Percentiles rank a stretch among this genome's conserved stretches.
phyloP scores from a whole-genome alignment of 192 early-diverging fungal species.

The Paraglomus occultum region DNA sequence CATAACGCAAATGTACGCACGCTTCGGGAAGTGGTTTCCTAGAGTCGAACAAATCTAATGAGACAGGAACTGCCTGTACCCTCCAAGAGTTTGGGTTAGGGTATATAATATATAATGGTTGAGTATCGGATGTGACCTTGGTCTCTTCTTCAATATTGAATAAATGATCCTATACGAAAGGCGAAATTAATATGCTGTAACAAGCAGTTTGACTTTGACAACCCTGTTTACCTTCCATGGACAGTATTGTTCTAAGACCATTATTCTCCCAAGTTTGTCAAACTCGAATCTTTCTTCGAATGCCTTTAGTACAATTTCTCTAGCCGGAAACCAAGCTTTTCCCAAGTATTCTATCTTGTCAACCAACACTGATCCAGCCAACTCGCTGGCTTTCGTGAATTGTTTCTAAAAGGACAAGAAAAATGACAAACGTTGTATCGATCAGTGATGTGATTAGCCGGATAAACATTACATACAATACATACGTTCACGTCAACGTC shows the following conservation, averaged over 20 bases:
- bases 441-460: background rate
- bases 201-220: too few species aligned
- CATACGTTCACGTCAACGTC: slow-evolving; percentile 71
- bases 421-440: background rate
- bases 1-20: too few species aligned
- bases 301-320: slow-evolving; percentile 77
- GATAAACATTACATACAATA: background rate
- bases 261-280: slow-evolving; percentile 73
- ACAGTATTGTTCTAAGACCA: slow-evolving; percentile 80
- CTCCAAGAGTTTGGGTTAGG: too few species aligned
- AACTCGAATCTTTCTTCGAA: slow-evolving; percentile 54
- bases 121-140: slow-evolving; percentile 36
- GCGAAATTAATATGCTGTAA: too few species aligned
- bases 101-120: too few species aligned
- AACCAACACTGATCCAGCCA: slow-evolving; percentile 78
- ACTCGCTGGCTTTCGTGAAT: slow-evolving; percentile 64
- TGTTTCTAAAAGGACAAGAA: slow-evolving; percentile 13
- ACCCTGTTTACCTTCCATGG: slow-evolving; percentile 67
- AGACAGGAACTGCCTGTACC: too few species aligned
- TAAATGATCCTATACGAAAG: slow-evolving; percentile 69
- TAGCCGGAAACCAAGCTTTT: slow-evolving; percentile 84
- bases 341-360: slow-evolving; percentile 69
- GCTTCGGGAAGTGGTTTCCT: too few species aligned
- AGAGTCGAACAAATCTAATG: too few species aligned
- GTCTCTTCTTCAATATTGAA: slow-evolving; percentile 63